Evolutionary conservation across 176 grass and related monocot genomes (phyloP), one percentile per base, ranked within the genome.

Genomic region (Microstegium vimineum): DNA sequence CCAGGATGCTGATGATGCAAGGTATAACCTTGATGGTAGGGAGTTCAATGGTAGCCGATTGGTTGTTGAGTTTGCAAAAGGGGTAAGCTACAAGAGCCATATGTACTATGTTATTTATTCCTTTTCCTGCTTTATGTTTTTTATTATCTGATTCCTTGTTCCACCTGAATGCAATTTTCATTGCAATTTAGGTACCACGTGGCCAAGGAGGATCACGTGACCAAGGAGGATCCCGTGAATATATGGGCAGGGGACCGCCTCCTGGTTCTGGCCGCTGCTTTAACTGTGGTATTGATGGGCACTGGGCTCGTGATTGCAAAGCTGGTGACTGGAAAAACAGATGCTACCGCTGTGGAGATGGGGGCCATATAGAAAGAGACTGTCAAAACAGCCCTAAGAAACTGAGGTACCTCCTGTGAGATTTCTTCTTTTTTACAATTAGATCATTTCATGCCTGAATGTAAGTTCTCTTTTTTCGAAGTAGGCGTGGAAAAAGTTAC

Each of bases 241-340:
- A 95, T 38, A 79, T 87, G 75, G 96, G 96, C 5, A 88, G 93
- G 80, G 96, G 96, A 6, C 96, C 92, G 31, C 90, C 93, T 86
- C 95, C 95, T 85, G 93, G 93, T 68, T 90, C 90, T 68, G 96
- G 96, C 7, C 93, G 90, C 51, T 98, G 96, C 67, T 95, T 98
- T 62, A 98, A 98, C 66, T 98, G 96, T 80, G 96, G 96, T 46
- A 76, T 95, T 34, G 96, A 98, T 80, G 96, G 96, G 3, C 96
- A 98, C 38, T 98, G 96, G 96, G 96, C 96, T 41, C 90, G 96
- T 35, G 96, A 98, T 60, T 98, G 96, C 87, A 86, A 93, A 86
- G 90, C 96, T 66, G 96, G 96, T 33, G 96, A 98, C 68, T 98
- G 93, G 93, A 98, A 98, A 84, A 98, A 98, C 32, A 95, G 88